Percentiles rank a stretch among this genome's conserved stretches.
These are phyloP conservation scores for Cadophora malorum DNA, from an alignment of 2,329 filamentous ascomycete species.

Conservation along the genomic window DNA sequence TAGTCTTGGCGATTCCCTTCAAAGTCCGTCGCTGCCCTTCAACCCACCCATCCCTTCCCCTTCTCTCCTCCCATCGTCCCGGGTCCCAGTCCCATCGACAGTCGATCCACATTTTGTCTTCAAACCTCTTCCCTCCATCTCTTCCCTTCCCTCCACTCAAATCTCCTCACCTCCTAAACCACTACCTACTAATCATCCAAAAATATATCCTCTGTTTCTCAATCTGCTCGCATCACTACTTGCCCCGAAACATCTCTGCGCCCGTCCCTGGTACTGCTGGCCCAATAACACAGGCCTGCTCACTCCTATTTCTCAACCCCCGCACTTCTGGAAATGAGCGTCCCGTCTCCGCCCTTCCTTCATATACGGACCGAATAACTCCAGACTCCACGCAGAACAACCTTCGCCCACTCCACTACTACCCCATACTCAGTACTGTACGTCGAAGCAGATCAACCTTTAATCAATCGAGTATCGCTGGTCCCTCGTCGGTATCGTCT, in stretches of 20 bases:
- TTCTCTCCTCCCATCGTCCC: slow-evolving; percentile 3
- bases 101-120: slow-evolving; percentile 12
- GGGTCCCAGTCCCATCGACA: slow-evolving; percentile 3
- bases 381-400: slow-evolving; percentile 29
- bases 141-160: neutral
- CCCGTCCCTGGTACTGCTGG: slow-evolving; percentile 11
- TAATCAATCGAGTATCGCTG: slow-evolving; percentile 17
- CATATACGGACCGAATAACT: slow-evolving; percentile 41
- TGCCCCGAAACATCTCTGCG: neutral
- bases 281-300: slow-evolving; percentile 17
- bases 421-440: slow-evolving; percentile 29
- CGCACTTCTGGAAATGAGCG: slow-evolving; percentile 30
- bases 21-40: slow-evolving; percentile 19
- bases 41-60: slow-evolving; percentile 1
- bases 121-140: neutral
- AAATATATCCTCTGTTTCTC: slow-evolving; percentile 19
- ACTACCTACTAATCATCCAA: neutral
- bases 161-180: slow-evolving; percentile 3
- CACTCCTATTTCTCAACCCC: slow-evolving; percentile 27
- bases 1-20: slow-evolving; percentile 7
- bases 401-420: slow-evolving; percentile 32
- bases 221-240: neutral
- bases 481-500: neutral
- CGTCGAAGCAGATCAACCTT: slow-evolving; percentile 16
- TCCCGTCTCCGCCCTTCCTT: slow-evolving; percentile 34